Base-by-base conservation (phyloP, 305 asterid genomes). In the Lippia alba region DNA sequence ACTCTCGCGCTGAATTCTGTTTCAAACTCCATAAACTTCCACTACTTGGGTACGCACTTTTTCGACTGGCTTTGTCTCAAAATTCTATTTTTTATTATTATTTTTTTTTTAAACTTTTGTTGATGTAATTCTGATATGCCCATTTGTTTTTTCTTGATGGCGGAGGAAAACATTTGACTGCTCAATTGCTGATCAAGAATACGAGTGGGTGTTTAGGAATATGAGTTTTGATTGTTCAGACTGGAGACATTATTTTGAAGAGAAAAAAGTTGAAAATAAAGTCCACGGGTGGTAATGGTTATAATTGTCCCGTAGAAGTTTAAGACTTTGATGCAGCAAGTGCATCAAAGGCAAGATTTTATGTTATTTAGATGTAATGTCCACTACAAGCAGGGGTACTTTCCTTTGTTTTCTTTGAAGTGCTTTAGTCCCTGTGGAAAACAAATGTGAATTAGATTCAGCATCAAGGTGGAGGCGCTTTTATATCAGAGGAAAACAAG, bases 1-100 rank as follows among this genome's bases (percentile, higher is more conserved):
- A 75, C 78, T 77, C 65, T 44, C 17, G 79, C 77, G 75, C 75
- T 50, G 73, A 72, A 66, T 76, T 71, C 65, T 51, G 75, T 66
- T 75, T 51, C 55, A 9, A 33, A 67, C 75, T 74, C 70, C 64
- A 50, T 61, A 69, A 32, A 39, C 72, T 55, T 32, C 24, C 36
- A 48, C 64, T 34, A 49, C 72, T 70, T 64, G n/a, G 79, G 85
- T 83, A 76, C 40, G 64, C 12, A 41, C 46, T 10, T 55, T 15
- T 0, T 11, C 40, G n/a, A 16, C n/a, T 44, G n/a, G n/a, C 46
- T 33, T 15, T 40, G 57, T 67, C 63, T 15, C 57, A 12, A 32
- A 41, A 20, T 34, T 66, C 39, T 20, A 55, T 61, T 69, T 11
- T 51, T 64, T 40, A 41, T n/a, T n/a, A n/a, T n/a, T n/a, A n/a